These are phyloP conservation scores for Sporothrix schenckii DNA, from an alignment of 2,329 filamentous ascomycete species.

Conservation along the genomic window DNA sequence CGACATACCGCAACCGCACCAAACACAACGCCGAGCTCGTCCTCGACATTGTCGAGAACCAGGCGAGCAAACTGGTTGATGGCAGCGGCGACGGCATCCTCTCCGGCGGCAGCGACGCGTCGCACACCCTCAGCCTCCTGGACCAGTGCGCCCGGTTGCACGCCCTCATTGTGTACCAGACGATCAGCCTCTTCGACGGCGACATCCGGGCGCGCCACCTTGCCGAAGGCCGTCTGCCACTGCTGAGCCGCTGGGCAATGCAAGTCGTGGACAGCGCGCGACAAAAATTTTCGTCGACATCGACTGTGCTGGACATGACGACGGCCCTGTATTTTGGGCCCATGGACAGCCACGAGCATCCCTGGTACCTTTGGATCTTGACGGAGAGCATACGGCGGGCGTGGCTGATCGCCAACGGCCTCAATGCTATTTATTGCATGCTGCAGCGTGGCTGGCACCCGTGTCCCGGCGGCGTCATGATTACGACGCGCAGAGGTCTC, in stretches of 20 bases:
- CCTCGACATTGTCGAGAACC: conserved; percentile 36
- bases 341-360: conserved; percentile 24
- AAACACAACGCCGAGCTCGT: conserved; percentile 33
- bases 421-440: conserved; percentile 37
- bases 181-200: conserved; percentile 55
- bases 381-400: conserved; percentile 43
- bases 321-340: conserved; percentile 13
- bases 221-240: conserved; percentile 44
- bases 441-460: conserved; percentile 36
- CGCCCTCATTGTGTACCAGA: conserved; percentile 54
- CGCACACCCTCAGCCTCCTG: conserved; percentile 27
- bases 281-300: conserved; percentile 7
- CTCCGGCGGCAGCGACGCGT: neutral
- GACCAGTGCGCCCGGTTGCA: conserved; percentile 50
- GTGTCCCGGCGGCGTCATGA: conserved; percentile 39
- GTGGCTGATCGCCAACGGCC: conserved; percentile 36
- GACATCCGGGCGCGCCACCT: conserved; percentile 49
- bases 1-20: conserved; percentile 37
- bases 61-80: conserved; percentile 25
- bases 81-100: neutral
- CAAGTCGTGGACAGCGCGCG: conserved; percentile 21
- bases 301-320: conserved; percentile 21
- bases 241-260: conserved; percentile 16
- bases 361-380: conserved; percentile 42
- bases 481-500: conserved; percentile 38